phyloP scores from a whole-genome alignment of 345 rosid genomes.

The Tarenaya hassleriana region DNA sequence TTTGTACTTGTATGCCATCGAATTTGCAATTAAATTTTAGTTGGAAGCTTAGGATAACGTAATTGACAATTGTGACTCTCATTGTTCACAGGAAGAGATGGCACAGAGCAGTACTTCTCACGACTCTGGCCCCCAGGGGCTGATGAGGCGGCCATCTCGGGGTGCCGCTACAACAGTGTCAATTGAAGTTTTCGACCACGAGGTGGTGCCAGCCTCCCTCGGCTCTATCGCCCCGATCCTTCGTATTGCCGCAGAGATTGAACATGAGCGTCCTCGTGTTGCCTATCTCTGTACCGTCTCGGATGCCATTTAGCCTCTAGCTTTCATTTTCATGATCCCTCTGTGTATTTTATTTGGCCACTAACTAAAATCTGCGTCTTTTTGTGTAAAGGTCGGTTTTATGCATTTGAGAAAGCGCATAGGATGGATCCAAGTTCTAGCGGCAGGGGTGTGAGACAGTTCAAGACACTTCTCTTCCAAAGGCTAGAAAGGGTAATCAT shows the following conservation, averaged over 20 bases:
- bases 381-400: slow-evolving; percentile 53
- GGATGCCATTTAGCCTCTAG: not conserved
- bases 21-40: not conserved
- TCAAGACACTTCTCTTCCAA: slow-evolving; percentile 72
- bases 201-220: slow-evolving; percentile 89
- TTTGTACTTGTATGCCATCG: not conserved
- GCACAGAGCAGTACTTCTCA: slow-evolving; percentile 29
- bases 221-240: slow-evolving; percentile 77
- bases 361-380: not conserved
- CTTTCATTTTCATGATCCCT: not conserved
- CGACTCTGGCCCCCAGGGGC: slow-evolving; percentile 45
- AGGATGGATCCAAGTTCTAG: slow-evolving; percentile 64
- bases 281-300: slow-evolving; percentile 73
- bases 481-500: slow-evolving; percentile 69
- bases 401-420: slow-evolving; percentile 89
- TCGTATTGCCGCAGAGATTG: slow-evolving; percentile 83
- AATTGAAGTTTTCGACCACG: slow-evolving; percentile 88
- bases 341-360: not conserved
- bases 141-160: slow-evolving; percentile 77
- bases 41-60: not conserved
- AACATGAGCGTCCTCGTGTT: slow-evolving; percentile 92
- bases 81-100: slow-evolving; percentile 24
- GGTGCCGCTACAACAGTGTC: slow-evolving; percentile 90
- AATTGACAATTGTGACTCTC: slow-evolving; percentile 1
- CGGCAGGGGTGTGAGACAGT: slow-evolving; percentile 85